Conservation (phyloP, 257 asterid genomes). For the Verbena officinalis region DNA sequence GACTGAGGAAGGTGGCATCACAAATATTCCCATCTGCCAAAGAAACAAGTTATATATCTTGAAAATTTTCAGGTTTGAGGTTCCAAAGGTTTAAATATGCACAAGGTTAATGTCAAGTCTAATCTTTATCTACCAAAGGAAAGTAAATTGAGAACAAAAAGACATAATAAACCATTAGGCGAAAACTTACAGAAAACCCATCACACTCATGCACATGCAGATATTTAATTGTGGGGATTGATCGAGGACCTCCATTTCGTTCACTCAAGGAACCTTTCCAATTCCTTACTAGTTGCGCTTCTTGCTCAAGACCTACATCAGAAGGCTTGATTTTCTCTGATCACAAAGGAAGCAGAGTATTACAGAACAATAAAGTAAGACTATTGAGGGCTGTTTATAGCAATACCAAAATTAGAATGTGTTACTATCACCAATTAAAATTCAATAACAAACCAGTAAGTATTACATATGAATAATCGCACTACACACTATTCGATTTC, state of each 20-base stretch:
- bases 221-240: constrained; percentile 73
- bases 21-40: constrained; percentile 93
- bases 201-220: constrained; percentile 89
- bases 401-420: constrained; percentile 27
- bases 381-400: constrained; percentile 10
- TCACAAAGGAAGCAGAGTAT: constrained; percentile 32
- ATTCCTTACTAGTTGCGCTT: constrained; percentile 78
- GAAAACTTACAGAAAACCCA: constrained; percentile 78
- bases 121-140: constrained; percentile 7
- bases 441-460: constrained; percentile 14
- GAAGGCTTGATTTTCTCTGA: constrained; percentile 98
- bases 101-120: constrained; percentile 4
- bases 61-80: constrained; percentile 11
- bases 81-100: constrained; percentile 12
- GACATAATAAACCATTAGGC: constrained; percentile 18
- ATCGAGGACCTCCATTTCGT: constrained; percentile 52
- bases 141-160: not conserved
- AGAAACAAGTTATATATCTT: constrained; percentile 28
- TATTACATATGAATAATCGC: constrained; percentile 7
- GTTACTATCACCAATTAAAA: not conserved
- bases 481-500: not conserved
- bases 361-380: constrained; percentile 21
- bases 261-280: constrained; percentile 64
- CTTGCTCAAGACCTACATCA: constrained; percentile 98
- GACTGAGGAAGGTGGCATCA: constrained; percentile 93